Conservation (phyloP, 2,329 filamentous ascomycete species). For the Ciborinia camelliae region DNA sequence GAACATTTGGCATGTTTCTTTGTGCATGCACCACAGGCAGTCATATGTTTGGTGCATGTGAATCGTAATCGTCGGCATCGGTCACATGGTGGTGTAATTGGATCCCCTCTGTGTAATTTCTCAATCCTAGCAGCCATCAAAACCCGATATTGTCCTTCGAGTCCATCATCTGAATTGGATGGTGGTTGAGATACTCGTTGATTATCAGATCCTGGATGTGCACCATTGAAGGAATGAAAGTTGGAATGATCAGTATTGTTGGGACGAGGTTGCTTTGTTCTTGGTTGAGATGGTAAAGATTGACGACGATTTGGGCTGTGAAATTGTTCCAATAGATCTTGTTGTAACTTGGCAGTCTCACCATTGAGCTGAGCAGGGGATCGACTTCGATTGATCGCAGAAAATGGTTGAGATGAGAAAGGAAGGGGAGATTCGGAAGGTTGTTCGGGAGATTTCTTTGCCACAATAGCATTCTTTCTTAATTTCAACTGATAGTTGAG, state of each 20-base stretch:
- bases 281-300: conserved; percentile 25
- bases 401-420: conserved; percentile 31
- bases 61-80: conserved; percentile 76
- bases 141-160: conserved; percentile 46
- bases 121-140: conserved; percentile 76
- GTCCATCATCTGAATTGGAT: conserved; percentile 29
- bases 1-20: conserved; percentile 87
- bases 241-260: conserved; percentile 17
- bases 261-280: conserved; percentile 24
- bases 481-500: conserved; percentile 78
- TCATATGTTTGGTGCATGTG: conserved; percentile 81
- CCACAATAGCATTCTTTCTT: conserved; percentile 68
- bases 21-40: conserved; percentile 81
- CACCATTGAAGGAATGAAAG: conserved; percentile 23
- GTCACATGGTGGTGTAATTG: conserved; percentile 79
- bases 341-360: conserved; percentile 42
- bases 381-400: conserved; percentile 41
- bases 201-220: conserved; percentile 28
- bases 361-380: conserved; percentile 32
- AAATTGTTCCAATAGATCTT: conserved; percentile 56
- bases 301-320: conserved; percentile 31
- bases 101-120: conserved; percentile 66
- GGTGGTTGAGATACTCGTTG: conserved; percentile 29
- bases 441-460: conserved; percentile 50
- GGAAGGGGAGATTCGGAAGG: conserved; percentile 18